Evolutionary conservation across 352 stramenopile genomes (phyloP).

Genomic region (Phytophthora megakarya): DNA sequence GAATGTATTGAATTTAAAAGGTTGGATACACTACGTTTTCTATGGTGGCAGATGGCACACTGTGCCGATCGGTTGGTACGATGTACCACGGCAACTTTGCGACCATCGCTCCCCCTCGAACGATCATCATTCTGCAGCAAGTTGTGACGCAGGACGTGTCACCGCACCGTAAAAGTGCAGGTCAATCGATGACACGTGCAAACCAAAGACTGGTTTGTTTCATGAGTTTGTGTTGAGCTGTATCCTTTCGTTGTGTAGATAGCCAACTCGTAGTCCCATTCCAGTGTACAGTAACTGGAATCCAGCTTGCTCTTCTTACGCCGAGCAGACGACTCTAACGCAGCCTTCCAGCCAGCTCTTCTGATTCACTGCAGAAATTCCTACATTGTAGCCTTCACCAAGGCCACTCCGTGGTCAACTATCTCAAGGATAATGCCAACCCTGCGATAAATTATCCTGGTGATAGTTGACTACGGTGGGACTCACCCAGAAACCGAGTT

Average conservation of each 20-base stretch:
- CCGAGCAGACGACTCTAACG: too few relatives aligned
- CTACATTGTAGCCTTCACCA: background rate
- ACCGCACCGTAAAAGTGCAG: background rate
- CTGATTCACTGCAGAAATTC: too few relatives aligned
- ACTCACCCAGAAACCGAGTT: too few relatives aligned
- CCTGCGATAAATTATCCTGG: too few relatives aligned
- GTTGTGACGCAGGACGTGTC: background rate
- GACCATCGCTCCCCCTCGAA: conserved; percentile 3
- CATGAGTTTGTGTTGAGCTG: too few relatives aligned
- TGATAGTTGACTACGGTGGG: too few relatives aligned
- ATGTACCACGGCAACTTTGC: background rate
- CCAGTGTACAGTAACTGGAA: too few relatives aligned
- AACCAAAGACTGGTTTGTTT: too few relatives aligned
- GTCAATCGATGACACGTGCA: too few relatives aligned
- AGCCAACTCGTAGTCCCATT: too few relatives aligned
- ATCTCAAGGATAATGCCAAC: background rate
- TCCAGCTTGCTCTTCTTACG: background rate
- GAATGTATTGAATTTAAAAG: background rate
- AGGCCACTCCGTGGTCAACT: background rate
- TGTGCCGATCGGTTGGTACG: background rate
- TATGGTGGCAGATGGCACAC: background rate
- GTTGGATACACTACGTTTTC: conserved; percentile 10
- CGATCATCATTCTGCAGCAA: background rate
- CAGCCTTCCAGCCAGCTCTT: too few relatives aligned
- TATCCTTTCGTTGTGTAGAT: too few relatives aligned